These are phyloP conservation scores for Trichosanthes cucumerina DNA, from an alignment of 306 rosid genomes.

Conservation along the genomic window DNA sequence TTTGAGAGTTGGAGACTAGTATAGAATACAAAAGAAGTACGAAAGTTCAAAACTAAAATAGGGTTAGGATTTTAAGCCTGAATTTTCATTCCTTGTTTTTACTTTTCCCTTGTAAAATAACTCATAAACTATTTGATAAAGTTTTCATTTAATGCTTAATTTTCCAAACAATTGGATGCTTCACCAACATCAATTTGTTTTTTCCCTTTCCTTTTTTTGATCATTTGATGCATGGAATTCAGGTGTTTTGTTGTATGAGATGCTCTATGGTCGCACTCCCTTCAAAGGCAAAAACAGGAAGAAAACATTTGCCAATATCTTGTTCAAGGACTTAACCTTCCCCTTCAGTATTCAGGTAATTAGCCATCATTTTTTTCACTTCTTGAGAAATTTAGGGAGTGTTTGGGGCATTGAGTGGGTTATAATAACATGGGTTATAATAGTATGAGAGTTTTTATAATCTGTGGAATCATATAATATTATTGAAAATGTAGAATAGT, in stretches of 20 bases:
- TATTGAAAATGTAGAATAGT: too few relatives aligned
- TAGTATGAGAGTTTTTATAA: too few relatives aligned
- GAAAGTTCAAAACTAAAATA: not conserved
- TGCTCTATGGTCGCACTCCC: slow-evolving; percentile 95
- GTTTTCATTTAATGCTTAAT: not conserved
- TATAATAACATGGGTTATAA: too few relatives aligned
- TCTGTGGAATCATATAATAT: too few relatives aligned
- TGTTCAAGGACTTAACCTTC: slow-evolving; percentile 89
- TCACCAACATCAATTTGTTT: not conserved
- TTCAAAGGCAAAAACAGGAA: slow-evolving; percentile 88
- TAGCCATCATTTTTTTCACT: not conserved
- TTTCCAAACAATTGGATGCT: not conserved
- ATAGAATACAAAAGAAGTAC: not conserved
- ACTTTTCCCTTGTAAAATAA: not conserved
- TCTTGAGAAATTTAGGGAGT: not conserved
- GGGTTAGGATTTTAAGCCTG: not conserved
- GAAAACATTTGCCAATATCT: slow-evolving; percentile 76
- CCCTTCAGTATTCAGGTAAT: slow-evolving; percentile 84
- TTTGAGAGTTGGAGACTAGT: not conserved
- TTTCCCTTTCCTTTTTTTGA: not conserved
- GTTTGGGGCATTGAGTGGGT: too few relatives aligned
- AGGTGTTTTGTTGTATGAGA: slow-evolving; percentile 89
- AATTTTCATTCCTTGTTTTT: not conserved
- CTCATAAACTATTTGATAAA: slow-evolving; percentile 3
- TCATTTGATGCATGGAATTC: slow-evolving; percentile 5